Base-by-base conservation (phyloP, 176 grass and related monocot genomes). In the Zoysia japonica region DNA sequence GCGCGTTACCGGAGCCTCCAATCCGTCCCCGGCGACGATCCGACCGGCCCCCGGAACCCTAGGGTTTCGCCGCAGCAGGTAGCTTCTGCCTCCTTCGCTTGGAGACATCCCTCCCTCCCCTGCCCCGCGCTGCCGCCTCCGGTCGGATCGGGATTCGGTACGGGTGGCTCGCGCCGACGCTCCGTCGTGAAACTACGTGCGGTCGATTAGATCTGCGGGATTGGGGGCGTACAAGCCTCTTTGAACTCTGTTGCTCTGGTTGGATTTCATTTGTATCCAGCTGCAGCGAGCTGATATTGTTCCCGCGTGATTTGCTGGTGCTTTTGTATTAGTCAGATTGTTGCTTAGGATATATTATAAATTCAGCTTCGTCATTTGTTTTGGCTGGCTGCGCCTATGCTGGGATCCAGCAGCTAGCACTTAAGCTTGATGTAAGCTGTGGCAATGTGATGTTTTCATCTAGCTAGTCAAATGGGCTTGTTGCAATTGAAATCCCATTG, bases 1-100 rank as follows among this genome's bases (percentile, higher is more conserved):
- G 65, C 72, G 19, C 65, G 54, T 19, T 11, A 43, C 53, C 57
- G 47, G n/a, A 37, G 35, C 47, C n/a, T 28, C 61, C 54, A 28
- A 28, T 12, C 39, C 66, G 37, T 54, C 54, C 59, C 62, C 86
- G 28, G 47, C 86, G 70, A 36, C 68, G 75, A 79, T 84, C 81
- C 19, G 70, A 70, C 71, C 38, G 38, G 3, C 55, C 39, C n/a
- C 77, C 69, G 56, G 61, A 57, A 75, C 82, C 70, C 76, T 70
- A 88, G 55, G 47, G 77, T 50, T 71, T 62, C 42, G 20, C 78
- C 77, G 13, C 65, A 52, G 70, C 82, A 89, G 87, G 87, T 85
- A 89, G 20, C 62, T 76, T 10, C 20, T 36, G 0, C 40, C 7
- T 45, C 50, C 37, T 45, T 13, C 38, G 56, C 48, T 28, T 13